A percentile compares a stretch with the other conserved stretches of the same genome.
These are phyloP conservation scores for Ceratocystis papillata DNA, from an alignment of 2,329 filamentous ascomycete species.

Conservation along the genomic window DNA sequence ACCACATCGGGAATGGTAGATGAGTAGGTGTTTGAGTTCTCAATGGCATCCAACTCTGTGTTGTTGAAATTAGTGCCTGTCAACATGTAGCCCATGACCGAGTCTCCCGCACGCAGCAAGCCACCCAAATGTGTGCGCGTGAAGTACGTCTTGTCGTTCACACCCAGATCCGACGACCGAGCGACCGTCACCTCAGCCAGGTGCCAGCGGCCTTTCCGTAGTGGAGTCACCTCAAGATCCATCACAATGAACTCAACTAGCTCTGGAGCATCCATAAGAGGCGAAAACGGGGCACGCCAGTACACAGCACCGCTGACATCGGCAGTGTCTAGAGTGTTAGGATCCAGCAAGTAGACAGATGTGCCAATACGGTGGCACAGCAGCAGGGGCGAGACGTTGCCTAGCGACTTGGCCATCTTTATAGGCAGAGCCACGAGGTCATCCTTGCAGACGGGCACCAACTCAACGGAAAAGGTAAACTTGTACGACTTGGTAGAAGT, in stretches of 20 bases:
- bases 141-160: conserved; percentile 80
- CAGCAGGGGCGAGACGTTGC: conserved; percentile 78
- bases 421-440: conserved; percentile 90
- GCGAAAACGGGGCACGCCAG: conserved; percentile 80
- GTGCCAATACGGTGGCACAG: conserved; percentile 86
- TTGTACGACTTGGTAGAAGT: conserved; percentile 89
- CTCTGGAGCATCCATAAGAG: conserved; percentile 72
- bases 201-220: conserved; percentile 67
- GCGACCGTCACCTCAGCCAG: conserved; percentile 83
- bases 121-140: conserved; percentile 80
- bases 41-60: conserved; percentile 68
- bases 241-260: conserved; percentile 89
- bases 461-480: conserved; percentile 78
- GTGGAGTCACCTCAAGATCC: conserved; percentile 75
- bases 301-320: conserved; percentile 75
- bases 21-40: conserved; percentile 63
- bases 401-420: conserved; percentile 72
- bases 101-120: conserved; percentile 78
- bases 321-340: conserved; percentile 78
- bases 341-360: conserved; percentile 78
- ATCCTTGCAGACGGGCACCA: conserved; percentile 94
- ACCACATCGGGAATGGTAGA: conserved; percentile 82
- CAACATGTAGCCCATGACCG: conserved; percentile 87
- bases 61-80: conserved; percentile 90
- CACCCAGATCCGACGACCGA: conserved; percentile 72